Base-by-base conservation (phyloP, 352 stramenopile genomes). In the Phytopythium chamaehyphon region DNA sequence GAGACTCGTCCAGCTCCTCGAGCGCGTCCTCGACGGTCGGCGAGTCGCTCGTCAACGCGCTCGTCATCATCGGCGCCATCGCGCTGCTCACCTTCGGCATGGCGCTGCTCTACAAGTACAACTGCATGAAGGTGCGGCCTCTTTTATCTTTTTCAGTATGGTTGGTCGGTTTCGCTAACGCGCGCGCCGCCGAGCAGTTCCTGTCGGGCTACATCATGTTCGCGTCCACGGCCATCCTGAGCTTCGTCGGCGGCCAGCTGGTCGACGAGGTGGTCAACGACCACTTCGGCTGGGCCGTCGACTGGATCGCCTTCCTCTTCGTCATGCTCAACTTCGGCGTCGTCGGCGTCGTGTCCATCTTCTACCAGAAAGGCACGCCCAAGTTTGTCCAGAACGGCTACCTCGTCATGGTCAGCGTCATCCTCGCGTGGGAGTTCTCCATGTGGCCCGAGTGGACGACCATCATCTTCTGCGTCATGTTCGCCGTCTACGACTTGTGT, bases 401-500 rank as follows among this genome's bases (percentile, higher is more conserved):
- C 68, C 64, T 98, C 18, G 86, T 99, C 42, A 66, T 90, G 28
- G 96, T 97, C 24, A 98, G 88, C 47, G 93, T 99, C 16, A 98
- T 99, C 54, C 78, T 99, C 53, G 95, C 95, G 16, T 99, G 96
- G 94, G 82, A 99, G 57, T 89, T 99, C 35, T 97, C 88, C 40
- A 95, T 97, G 75, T 98, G 98, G 69, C 93, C 96, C 24, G 86
- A 97, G 71, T 97, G 86, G 86, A 96, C 84, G 24, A 95, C 84
- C 22, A 93, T 92, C 66, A 90, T 79, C 18, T 92, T 97, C 47
- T 91, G 90, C 35, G 78, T 98, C 49, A 96, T 98, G 71, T 90
- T 99, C 57, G 97, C 95, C 3, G 73, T 98, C 33, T 99, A 99
- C 71, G 97, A 99, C 80, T 71, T 99, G 9, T 99, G 94, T 62